Base-by-base conservation (phyloP, 495 filamentous ascomycete genomes). In the Chlorociboria aeruginascens region DNA sequence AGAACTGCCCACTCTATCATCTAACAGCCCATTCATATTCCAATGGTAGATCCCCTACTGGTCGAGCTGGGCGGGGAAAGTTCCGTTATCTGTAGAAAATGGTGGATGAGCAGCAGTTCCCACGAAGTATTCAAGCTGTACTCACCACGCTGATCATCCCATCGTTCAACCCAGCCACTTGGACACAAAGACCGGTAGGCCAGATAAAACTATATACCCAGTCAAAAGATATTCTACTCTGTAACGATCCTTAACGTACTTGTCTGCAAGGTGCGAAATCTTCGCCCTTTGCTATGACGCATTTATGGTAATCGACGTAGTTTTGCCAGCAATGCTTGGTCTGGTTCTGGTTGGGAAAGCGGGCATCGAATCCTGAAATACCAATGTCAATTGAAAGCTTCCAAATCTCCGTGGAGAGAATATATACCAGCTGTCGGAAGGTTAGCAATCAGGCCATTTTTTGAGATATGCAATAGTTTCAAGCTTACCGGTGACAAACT, bases 221-320 rank as follows among this genome's bases (percentile, higher is more conserved):
- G 32, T 53, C 43, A 57, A 45, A 39, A 36, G 32, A 37, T 38
- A 43, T 40, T 30, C 48, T 10, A 1, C 20, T 8, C 7, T 39
- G 46, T 33, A 52, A 60, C 57, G 49, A 49, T 54, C 43, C 55
- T 48, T 39, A 29, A 40, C 58, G 43, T 81, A 94, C 89, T 78
- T 98, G 93, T 63, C 81, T 83, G 83, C 93, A 99, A 42, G 93
- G 93, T 53, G 84, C 79, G 68, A 97, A 99, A 65, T 97, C 93
- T 72, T 99, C 93, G 67, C 93, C 93, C 79, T 97, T 97, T 66
- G 89, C 90, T 64, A 84, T 71, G 67, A 94, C 83, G 73, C 93
- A 99, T 78, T 97, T 99, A 81, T 99, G 82, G 78, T 99, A 97
- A 71, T 99, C 93, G 75, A 99, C 93, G 71, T 99, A 99, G 77